Conservation (phyloP, 2,329 filamentous ascomycete genomes). For the Beauveria pseudobassiana region DNA sequence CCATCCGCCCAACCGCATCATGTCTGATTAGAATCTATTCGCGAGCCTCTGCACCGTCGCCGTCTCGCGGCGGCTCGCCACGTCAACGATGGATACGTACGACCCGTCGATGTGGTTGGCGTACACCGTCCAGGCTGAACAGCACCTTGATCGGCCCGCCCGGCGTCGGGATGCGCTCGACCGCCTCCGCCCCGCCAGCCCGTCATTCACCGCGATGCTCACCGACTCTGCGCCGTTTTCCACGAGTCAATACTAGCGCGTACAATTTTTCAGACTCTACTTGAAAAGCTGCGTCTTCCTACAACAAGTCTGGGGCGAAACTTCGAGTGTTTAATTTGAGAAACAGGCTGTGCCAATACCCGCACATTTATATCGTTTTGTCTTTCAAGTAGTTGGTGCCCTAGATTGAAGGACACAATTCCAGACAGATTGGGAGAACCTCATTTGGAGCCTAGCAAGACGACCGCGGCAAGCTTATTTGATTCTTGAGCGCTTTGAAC, state of each 20-base stretch:
- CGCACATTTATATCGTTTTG: no score
- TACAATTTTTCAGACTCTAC: no score
- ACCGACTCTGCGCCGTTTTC: constrained; percentile 15
- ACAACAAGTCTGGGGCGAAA: no score
- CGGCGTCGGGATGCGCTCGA: constrained; percentile 8
- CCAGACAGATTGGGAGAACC: no score
- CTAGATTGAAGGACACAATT: no score
- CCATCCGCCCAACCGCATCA: constrained; percentile 14
- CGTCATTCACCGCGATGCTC: constrained; percentile 12
- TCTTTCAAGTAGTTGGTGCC: neutral
- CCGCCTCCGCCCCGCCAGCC: constrained; percentile 9
- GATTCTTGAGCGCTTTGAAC: no score
- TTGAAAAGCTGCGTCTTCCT: no score
- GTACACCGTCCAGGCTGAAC: constrained; percentile 14
- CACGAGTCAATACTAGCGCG: no score
- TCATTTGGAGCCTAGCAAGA: no score
- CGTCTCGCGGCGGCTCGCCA: constrained; percentile 5
- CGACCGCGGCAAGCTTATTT: no score
- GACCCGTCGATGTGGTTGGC: constrained; percentile 13
- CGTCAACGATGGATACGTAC: constrained; percentile 13
- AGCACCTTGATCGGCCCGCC: constrained; percentile 15
- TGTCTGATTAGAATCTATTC: constrained; percentile 13
- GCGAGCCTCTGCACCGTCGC: constrained; percentile 9
- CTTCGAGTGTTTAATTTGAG: no score
- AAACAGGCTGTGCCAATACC: no score